Evolutionary conservation across 2,329 filamentous ascomycete genomes (phyloP), one percentile per base, ranked within the genome.

Genomic region (Didymellaceae sp.): DNA sequence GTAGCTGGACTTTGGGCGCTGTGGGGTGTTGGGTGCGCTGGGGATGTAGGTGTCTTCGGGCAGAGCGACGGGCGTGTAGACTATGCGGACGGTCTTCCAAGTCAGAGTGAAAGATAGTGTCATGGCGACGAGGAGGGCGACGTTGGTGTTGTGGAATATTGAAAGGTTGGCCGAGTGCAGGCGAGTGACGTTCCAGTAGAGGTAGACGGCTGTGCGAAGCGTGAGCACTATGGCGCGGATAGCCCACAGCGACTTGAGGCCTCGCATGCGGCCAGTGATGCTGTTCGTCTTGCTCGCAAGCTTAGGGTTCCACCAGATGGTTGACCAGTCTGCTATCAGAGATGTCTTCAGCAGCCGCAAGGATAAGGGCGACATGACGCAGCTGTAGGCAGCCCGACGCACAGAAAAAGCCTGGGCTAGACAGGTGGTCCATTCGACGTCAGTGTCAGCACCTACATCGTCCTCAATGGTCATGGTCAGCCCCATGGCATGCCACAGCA

Each of bases 241-340:
- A 1, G 78, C 78, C 65, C 90, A 89, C 80, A 88, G 88, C 42
- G 83, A 79, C 3, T 77, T 75, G 10, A 89, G 79, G 0, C 86
- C 86, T 3, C 80, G 67, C 24, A 89, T 77, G 48, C 67, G 62
- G 13, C 67, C 68, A 2, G 66, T 62, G 82, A 85, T 54, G 75
- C 80, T 21, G 78, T 82, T 66, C 81, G 87, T 45, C 83, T 86
- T 82, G 60, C 86, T 78, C 25, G 82, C 79, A 57, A 89, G 82
- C 51, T 81, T 81, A 0, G 86, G 86, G 55, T 89, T 90, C 87
- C 87, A 90, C 80, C 84, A 87, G 10, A 81, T 71, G 3, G 84
- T 80, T 14, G 80, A 60, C 2, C 84, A 57, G 26, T 80, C 81
- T 10, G 79, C 71, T 43, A 73, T 59, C 16, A 86, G 70, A 16